Base-by-base conservation (phyloP, 2,329 filamentous ascomycete species). In the Sclerotinia glacialis region DNA sequence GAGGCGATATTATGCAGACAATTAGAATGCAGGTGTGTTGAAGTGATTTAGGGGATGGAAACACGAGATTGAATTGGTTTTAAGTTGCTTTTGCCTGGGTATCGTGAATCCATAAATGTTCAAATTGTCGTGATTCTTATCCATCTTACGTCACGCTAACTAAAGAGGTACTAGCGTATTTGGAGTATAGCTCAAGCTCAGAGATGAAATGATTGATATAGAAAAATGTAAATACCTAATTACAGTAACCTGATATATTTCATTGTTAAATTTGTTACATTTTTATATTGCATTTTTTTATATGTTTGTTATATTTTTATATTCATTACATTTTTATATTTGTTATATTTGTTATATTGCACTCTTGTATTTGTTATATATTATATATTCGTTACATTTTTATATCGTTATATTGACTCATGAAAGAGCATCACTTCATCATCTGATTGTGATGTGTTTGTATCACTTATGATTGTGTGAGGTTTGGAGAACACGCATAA, bases 1-100 rank as follows among this genome's bases (percentile, higher is more conserved):
- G 87, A 88, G 67, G 87, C 81, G 88, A 91, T 91, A 69, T 67
- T 77, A 72, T 58, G 55, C 46, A 42, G 56, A 63, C 9, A 18
- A 28, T 37, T 16, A 16, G 21, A n/a, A 52, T 37, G 5, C 18
- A 49, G 46, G 55, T 34, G 53, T 18, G 18, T n/a, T 52, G 46
- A 21, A 14, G 37, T 59, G 31, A n/a, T 61, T 49, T 61, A 26
- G 9, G 16, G 34, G 31, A 42, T 46, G 40, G 26, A 49, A 52
- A 60, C 58, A 61, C 46, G 46, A 65, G 23, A 65, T 42, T 44
- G 54, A 31, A 60, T 52, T 59, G 21, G 37, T 34, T 52, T 52
- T 31, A 14, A 31, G 26, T 47, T 40, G 55, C 54, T 28, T 21
- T 23, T 59, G 28, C 53, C 42, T 50, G 37, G 11, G 37, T 40